A percentile compares a stretch with the other conserved stretches of the same genome.
These are phyloP conservation scores for Dryadomyces quercus-mongolicae DNA, from an alignment of 2,329 filamentous ascomycete species.

Conservation along the genomic window DNA sequence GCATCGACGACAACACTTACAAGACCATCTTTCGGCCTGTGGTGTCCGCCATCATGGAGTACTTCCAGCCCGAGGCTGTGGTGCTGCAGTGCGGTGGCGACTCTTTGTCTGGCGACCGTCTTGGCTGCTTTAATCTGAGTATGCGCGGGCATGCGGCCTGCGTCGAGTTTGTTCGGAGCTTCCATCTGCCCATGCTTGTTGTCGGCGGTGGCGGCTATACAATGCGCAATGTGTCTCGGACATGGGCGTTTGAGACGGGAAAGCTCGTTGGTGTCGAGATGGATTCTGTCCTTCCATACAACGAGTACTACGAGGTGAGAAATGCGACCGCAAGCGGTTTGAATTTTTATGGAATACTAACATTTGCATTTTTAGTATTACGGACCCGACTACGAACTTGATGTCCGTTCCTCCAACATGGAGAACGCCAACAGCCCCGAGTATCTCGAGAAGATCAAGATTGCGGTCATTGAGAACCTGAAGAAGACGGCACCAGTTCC, in stretches of 20 bases:
- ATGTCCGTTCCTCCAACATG: constrained; percentile 78
- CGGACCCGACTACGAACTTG: constrained; percentile 78
- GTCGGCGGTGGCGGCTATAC: constrained; percentile 95
- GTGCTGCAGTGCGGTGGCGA: constrained; percentile 95
- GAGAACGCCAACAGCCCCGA: constrained; percentile 81
- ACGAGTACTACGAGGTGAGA: constrained; percentile 77
- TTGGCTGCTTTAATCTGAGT: constrained; percentile 96
- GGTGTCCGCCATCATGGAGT: constrained; percentile 73
- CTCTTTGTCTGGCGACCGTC: constrained; percentile 81
- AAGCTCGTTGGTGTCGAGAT: constrained; percentile 75
- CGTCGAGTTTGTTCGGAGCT: constrained; percentile 80
- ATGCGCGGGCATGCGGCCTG: constrained; percentile 94
- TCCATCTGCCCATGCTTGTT: constrained; percentile 76
- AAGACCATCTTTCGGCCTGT: constrained; percentile 86
- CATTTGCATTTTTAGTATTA: constrained; percentile 56
- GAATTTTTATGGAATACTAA: background rate
- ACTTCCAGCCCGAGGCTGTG: constrained; percentile 81
- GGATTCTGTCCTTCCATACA: constrained; percentile 76
- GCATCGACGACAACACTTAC: constrained; percentile 83
- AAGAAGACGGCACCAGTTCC: constrained; percentile 76
- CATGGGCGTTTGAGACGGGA: constrained; percentile 95
- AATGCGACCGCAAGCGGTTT: too few relatives aligned
- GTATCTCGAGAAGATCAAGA: constrained; percentile 72
- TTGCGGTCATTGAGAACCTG: constrained; percentile 74
- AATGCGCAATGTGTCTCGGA: constrained; percentile 89